These are phyloP conservation scores for Saccharata proteae DNA, from an alignment of 2,329 filamentous ascomycete genomes.

Conservation along the genomic window DNA sequence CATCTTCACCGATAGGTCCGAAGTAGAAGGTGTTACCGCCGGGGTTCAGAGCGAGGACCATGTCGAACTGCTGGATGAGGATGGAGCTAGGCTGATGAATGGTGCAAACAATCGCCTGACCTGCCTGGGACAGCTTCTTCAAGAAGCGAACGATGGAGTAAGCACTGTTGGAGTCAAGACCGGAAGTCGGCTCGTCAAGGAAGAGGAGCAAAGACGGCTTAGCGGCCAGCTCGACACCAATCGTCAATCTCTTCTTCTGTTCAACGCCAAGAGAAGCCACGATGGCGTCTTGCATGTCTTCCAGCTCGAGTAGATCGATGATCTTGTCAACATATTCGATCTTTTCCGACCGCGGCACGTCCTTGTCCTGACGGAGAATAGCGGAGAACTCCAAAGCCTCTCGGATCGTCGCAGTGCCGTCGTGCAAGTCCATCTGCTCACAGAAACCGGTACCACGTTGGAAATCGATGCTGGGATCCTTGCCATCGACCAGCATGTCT, in stretches of 20 bases:
- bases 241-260: slow-evolving; percentile 67
- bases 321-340: slow-evolving; percentile 55
- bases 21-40: slow-evolving; percentile 65
- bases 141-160: slow-evolving; percentile 57
- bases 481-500: slow-evolving; percentile 61
- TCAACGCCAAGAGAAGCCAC: slow-evolving; percentile 53
- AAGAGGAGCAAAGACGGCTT: slow-evolving; percentile 84
- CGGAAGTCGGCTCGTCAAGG: slow-evolving; percentile 81
- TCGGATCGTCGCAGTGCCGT: slow-evolving; percentile 53
- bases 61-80: slow-evolving; percentile 61
- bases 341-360: slow-evolving; percentile 46
- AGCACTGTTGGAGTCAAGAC: slow-evolving; percentile 57
- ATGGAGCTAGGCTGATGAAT: slow-evolving; percentile 62
- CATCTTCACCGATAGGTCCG: slow-evolving; percentile 57
- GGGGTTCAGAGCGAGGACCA: slow-evolving; percentile 56
- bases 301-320: slow-evolving; percentile 52
- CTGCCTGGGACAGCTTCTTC: slow-evolving; percentile 53
- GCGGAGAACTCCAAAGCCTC: slow-evolving; percentile 60
- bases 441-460: slow-evolving; percentile 60
- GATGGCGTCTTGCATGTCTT: slow-evolving; percentile 55
- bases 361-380: slow-evolving; percentile 47
- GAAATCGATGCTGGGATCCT: slow-evolving; percentile 48
- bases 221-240: slow-evolving; percentile 86
- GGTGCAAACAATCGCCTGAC: slow-evolving; percentile 61
- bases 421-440: slow-evolving; percentile 61